These are phyloP conservation scores for Alternaria ventricosa DNA, from an alignment of 2,329 filamentous ascomycete genomes.

Conservation along the genomic window DNA sequence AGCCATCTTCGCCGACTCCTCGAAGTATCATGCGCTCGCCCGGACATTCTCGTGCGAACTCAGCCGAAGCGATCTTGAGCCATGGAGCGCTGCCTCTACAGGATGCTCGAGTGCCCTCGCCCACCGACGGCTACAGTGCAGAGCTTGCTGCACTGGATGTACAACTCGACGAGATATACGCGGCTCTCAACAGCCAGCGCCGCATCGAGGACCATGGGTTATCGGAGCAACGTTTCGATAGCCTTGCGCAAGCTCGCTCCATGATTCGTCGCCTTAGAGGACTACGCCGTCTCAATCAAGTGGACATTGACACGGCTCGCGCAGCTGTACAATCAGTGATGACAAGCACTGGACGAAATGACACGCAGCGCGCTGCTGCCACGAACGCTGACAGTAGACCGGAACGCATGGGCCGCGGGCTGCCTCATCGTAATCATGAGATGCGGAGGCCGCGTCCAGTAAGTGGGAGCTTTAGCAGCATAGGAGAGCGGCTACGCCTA, in stretches of 20 bases:
- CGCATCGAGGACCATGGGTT: neutral
- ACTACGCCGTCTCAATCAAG: neutral
- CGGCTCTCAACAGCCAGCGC: neutral
- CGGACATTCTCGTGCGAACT: neutral
- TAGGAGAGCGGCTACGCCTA: neutral
- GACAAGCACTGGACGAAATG: neutral
- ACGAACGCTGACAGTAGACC: neutral
- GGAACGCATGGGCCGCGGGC: neutral
- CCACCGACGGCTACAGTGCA: neutral
- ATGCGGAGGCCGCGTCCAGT: neutral
- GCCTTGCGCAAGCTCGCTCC: neutral
- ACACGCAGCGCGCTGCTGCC: neutral
- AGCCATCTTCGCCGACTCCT: neutral
- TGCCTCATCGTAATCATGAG: rapidly evolving
- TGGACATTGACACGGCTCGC: neutral
- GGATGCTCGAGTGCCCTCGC: neutral
- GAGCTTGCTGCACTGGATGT: neutral
- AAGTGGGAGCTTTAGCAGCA: neutral
- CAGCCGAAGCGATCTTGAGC: neutral
- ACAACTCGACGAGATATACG: neutral
- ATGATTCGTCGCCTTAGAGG: neutral
- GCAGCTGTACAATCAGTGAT: neutral
- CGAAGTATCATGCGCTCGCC: neutral
- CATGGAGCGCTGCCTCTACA: neutral
- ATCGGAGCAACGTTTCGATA: neutral